Evolutionary conservation across 2,329 filamentous ascomycete species (phyloP).

Genomic region (Teratosphaeria viscida): DNA sequence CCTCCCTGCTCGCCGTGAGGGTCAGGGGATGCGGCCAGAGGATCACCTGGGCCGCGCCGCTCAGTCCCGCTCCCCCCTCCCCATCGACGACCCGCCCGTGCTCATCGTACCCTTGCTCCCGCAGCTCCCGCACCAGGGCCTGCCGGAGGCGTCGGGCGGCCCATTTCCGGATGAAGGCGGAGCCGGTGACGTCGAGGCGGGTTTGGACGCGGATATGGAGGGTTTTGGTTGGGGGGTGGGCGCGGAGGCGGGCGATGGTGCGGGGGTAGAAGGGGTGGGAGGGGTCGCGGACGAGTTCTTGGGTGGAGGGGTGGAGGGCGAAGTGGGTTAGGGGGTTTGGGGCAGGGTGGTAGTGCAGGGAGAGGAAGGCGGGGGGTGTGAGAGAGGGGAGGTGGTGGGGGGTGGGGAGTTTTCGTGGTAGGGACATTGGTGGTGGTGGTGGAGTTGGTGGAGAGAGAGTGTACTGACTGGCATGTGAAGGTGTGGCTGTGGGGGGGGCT

Average conservation of each 20-base stretch:
- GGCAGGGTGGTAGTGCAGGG: slow-evolving; percentile 10
- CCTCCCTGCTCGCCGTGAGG: slow-evolving; percentile 10
- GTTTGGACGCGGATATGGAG: slow-evolving; percentile 37
- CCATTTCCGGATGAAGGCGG: slow-evolving; percentile 39
- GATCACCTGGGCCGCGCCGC: slow-evolving; percentile 5
- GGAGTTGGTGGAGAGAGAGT: neutral
- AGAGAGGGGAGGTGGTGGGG: neutral
- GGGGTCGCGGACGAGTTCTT: slow-evolving; percentile 12
- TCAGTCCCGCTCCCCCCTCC: neutral
- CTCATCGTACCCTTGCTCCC: neutral
- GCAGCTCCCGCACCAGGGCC: neutral
- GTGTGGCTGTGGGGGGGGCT: neutral
- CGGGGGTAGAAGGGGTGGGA: slow-evolving; percentile 26
- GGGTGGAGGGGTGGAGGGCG: slow-evolving; percentile 13
- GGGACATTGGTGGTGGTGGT: neutral
- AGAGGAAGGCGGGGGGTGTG: slow-evolving; percentile 5
- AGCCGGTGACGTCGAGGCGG: slow-evolving; percentile 24
- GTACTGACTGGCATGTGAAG: neutral
- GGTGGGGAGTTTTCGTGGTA: neutral
- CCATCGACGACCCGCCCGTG: neutral
- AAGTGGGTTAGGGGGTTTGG: slow-evolving; percentile 19
- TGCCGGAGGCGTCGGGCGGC: slow-evolving; percentile 32
- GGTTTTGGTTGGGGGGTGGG: slow-evolving; percentile 12
- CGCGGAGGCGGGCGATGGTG: slow-evolving; percentile 12
- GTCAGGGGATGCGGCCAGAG: slow-evolving; percentile 9